These are phyloP conservation scores for Colletotrichum sidae DNA, from an alignment of 2,329 filamentous ascomycete species.

Conservation along the genomic window DNA sequence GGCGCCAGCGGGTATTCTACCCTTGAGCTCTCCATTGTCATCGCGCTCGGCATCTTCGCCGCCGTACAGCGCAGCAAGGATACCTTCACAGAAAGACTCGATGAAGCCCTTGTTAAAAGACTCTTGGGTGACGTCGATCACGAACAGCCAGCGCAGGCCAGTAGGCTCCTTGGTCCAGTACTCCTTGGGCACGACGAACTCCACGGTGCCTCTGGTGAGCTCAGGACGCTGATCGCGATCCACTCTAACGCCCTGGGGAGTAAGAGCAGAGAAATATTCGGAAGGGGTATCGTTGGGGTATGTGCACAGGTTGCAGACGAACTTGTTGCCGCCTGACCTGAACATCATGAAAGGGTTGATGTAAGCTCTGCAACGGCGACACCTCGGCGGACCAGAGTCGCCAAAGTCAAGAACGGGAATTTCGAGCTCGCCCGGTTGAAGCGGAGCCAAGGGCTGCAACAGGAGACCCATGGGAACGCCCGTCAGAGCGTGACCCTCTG, in stretches of 20 bases:
- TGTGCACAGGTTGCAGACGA: slow-evolving; percentile 97
- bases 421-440: slow-evolving; percentile 85
- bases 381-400: slow-evolving; percentile 88
- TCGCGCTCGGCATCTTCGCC: slow-evolving; percentile 66
- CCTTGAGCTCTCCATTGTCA: slow-evolving; percentile 64
- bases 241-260: slow-evolving; percentile 85
- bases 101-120: slow-evolving; percentile 91
- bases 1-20: slow-evolving; percentile 78
- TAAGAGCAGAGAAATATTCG: slow-evolving; percentile 94
- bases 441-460: slow-evolving; percentile 85
- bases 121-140: slow-evolving; percentile 94
- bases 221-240: slow-evolving; percentile 92
- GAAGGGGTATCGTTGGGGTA: slow-evolving; percentile 94
- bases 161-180: slow-evolving; percentile 98
- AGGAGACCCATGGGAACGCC: slow-evolving; percentile 88
- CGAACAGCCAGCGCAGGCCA: slow-evolving; percentile 86
- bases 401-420: slow-evolving; percentile 97
- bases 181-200: slow-evolving; percentile 97
- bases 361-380: slow-evolving; percentile 92
- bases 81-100: slow-evolving; percentile 90
- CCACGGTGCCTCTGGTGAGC: slow-evolving; percentile 90
- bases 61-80: slow-evolving; percentile 86
- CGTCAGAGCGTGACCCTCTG: slow-evolving; percentile 83
- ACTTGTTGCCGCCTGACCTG: slow-evolving; percentile 91
- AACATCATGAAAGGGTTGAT: slow-evolving; percentile 99